Evolutionary conservation across 352 stramenopile genomes (phyloP).

Genomic region (Saprolegnia parasitica): DNA sequence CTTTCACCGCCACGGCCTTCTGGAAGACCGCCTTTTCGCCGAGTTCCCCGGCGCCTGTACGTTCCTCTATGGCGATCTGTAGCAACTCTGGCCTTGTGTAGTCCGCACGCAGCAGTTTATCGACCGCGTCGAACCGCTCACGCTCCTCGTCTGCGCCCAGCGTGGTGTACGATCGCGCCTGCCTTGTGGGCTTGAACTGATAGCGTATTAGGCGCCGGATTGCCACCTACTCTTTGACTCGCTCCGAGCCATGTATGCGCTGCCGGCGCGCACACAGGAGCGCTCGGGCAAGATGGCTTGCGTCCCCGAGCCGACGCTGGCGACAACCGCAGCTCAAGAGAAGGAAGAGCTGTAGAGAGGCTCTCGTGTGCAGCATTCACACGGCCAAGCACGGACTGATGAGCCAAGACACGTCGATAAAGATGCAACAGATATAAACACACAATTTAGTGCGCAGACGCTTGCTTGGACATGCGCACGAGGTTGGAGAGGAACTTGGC

Average conservation of each 20-base stretch:
- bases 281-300: constrained; percentile 37
- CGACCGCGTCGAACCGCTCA: constrained; percentile 59
- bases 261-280: no score
- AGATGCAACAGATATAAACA: neutral
- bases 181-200: neutral
- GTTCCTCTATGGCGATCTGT: constrained; percentile 9
- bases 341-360: constrained; percentile 49
- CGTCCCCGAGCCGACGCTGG: constrained; percentile 1
- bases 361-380: no score
- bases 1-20: constrained; percentile 62
- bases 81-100: constrained; percentile 28
- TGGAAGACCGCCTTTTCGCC: constrained; percentile 57
- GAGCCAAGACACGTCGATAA: neutral
- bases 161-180: constrained; percentile 37
- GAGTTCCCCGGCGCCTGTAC: constrained; percentile 57
- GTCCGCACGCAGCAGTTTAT: constrained; percentile 55
- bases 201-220: constrained; percentile 29
- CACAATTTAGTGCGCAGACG: neutral
- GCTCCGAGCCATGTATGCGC: constrained; percentile 47
- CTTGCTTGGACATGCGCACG: constrained; percentile 36
- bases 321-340: constrained; percentile 8
- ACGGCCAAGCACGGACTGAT: no score
- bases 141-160: constrained; percentile 46
- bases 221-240: constrained; percentile 63
- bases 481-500: constrained; percentile 82